Base-by-base conservation (phyloP, 1,284 basidiomycete genomes). In the Termitomyces sp. region DNA sequence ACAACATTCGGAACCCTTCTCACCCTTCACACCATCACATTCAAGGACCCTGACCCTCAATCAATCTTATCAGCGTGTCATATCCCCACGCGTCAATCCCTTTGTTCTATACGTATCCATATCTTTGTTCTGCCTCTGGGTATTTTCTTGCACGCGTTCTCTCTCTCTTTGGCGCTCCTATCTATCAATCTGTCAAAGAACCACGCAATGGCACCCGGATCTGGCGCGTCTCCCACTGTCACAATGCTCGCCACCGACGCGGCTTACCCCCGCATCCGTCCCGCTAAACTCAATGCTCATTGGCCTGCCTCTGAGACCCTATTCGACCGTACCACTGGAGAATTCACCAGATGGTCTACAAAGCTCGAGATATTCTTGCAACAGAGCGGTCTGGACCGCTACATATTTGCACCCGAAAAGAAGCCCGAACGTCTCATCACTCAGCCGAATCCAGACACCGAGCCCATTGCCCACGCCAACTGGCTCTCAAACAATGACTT, bases 401-500 rank as follows among this genome's bases (percentile, higher is more conserved):
- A 55, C 39, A 42, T 52, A 3, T 24, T 38, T 35, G 38, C 35
- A 7, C 16, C 39, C 13, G 26, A 46, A 24, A 26, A 19, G 13
- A 26, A 8, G 24, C 31, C 21, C 6, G 28, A 30, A 30, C 28
- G 28, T 30, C 30, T 50, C 40, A 43, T 50, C 4, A 9, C 40
- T 9, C 18, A 19, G 8, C 57, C 55, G 13, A 13, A 45, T 9
- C 3, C 16, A 11, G 18, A 13, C 14, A 48, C 26, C 13, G 54
- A 57, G 41, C 52, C 54, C 7, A 11, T n/a, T 11, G 52, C 56
- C 10, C 24, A 52, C 41, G 33, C 26, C 5, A 55, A 58, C 39
- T 62, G 55, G 57, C 28, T 26, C 4, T 28, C n/a, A 1, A 60
- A 62, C 31, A 41, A 56, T 35, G 10, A 24, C 7, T 19, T 50